Conservation (phyloP, 2,329 filamentous ascomycete genomes). For the Aspergillus japonicus region DNA sequence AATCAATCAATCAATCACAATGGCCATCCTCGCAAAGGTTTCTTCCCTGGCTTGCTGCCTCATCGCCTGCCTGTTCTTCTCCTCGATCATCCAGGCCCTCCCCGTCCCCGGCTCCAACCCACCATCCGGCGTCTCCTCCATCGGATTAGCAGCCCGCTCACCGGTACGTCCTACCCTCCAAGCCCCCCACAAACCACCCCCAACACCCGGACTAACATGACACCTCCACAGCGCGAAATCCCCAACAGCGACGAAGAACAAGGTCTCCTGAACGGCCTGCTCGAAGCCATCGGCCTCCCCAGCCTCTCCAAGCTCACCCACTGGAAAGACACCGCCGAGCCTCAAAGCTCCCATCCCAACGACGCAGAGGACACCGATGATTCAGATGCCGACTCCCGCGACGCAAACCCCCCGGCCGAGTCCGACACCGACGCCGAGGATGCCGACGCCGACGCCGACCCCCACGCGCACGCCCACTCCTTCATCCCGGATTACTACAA, state of each 20-base stretch:
- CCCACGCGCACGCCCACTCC: not conserved
- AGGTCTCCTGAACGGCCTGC: slow-evolving; percentile 14
- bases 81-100: slow-evolving; percentile 6
- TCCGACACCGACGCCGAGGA: no score
- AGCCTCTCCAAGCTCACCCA: slow-evolving; percentile 6
- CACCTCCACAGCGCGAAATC: slow-evolving; percentile 21
- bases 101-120: slow-evolving; percentile 2
- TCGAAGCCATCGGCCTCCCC: slow-evolving; percentile 20
- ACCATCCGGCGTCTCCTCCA: not conserved
- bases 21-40: slow-evolving; percentile 5
- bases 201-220: not conserved
- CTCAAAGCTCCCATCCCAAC: not conserved
- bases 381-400: not conserved
- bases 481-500: no score
- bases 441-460: not conserved
- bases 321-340: slow-evolving; percentile 10
- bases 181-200: not conserved
- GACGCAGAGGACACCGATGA: no score
- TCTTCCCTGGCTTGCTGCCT: slow-evolving; percentile 9
- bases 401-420: no score
- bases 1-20: slow-evolving; percentile 3
- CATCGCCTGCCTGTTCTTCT: slow-evolving; percentile 6
- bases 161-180: slow-evolving; percentile 5
- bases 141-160: slow-evolving; percentile 2
- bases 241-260: slow-evolving; percentile 17